Conservation (phyloP, 2,329 filamentous ascomycete genomes). For the Calonectria fujianensis region DNA sequence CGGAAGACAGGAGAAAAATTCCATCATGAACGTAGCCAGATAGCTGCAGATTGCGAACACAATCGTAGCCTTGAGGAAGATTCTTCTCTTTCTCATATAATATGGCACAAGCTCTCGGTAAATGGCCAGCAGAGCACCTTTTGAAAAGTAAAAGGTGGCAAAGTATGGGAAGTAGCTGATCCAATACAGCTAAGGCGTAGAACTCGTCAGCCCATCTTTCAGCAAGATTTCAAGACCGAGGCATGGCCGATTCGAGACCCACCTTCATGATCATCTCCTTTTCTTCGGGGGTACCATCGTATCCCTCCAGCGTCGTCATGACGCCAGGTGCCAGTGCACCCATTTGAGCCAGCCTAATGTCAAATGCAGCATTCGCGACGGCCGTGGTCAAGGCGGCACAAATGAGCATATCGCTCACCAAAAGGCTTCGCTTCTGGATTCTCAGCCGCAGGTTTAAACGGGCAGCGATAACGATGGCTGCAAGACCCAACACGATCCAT, state of each 20-base stretch:
- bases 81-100: constrained; percentile 42
- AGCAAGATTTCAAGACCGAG: not conserved
- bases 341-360: constrained; percentile 35
- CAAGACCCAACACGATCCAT: not conserved
- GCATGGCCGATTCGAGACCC: not conserved
- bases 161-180: constrained; percentile 42
- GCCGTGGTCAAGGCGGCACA: constrained; percentile 37
- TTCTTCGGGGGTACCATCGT: not conserved
- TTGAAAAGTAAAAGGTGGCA: constrained; percentile 42
- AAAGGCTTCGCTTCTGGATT: not conserved
- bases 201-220: not conserved
- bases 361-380: constrained; percentile 27
- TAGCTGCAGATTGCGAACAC: constrained; percentile 13
- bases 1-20: constrained; percentile 37
- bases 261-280: constrained; percentile 14
- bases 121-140: constrained; percentile 40
- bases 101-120: constrained; percentile 40
- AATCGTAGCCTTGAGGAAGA: constrained; percentile 38
- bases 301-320: constrained; percentile 6
- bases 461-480: not conserved
- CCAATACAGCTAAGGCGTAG: constrained; percentile 34
- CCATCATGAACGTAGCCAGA: constrained; percentile 4
- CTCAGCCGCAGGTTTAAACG: not conserved
- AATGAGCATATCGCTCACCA: not conserved
- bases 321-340: constrained; percentile 38